A percentile compares a stretch with the other conserved stretches of the same genome.
phyloP scores from a whole-genome alignment of 768 basidiomycete species.

The Calocera cornea region DNA sequence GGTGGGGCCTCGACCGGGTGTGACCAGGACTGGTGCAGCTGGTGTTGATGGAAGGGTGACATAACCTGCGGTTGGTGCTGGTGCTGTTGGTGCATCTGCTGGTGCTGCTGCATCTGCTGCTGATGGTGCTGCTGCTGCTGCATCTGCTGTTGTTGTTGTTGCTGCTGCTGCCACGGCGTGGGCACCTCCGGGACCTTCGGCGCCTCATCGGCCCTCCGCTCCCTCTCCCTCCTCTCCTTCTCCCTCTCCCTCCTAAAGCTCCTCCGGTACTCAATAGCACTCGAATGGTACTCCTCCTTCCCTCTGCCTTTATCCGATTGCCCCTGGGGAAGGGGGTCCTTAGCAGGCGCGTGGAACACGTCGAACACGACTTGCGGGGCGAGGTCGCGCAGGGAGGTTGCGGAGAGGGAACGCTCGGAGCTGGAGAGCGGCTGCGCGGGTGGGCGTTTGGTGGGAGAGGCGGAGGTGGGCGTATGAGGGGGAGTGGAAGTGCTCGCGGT shows the following conservation, averaged over 20 bases:
- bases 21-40: background rate
- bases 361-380: background rate
- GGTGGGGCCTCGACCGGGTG: background rate
- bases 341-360: background rate
- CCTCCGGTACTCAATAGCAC: background rate
- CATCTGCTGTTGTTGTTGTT: no score
- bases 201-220: background rate
- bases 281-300: slow-evolving; percentile 1
- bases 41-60: background rate
- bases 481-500: background rate
- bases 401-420: background rate
- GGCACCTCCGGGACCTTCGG: background rate
- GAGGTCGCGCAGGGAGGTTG: background rate
- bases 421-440: background rate
- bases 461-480: background rate
- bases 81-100: no score
- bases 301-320: background rate
- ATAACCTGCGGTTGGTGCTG: background rate
- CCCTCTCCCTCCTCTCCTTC: background rate
- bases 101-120: no score
- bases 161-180: background rate
- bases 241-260: background rate
- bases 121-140: no score
- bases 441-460: background rate
- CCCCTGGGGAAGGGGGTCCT: background rate